These are phyloP conservation scores for Byssochlamys sp. DNA, from an alignment of 2,329 filamentous ascomycete species.

Conservation along the genomic window DNA sequence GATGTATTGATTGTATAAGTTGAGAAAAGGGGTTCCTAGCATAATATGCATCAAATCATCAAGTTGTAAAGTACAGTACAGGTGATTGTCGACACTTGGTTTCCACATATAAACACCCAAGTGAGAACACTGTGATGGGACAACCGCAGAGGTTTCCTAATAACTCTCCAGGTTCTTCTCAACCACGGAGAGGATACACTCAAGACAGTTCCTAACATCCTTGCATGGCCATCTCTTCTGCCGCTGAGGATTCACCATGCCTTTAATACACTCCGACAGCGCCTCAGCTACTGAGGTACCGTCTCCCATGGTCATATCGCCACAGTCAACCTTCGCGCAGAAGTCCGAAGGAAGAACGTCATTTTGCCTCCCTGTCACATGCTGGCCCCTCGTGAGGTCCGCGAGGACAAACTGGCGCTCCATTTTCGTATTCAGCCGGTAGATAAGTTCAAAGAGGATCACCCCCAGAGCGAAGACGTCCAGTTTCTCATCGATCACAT, in stretches of 20 bases:
- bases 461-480: slow-evolving; percentile 56
- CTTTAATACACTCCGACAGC: slow-evolving; percentile 28
- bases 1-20: background rate
- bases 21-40: background rate
- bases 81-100: background rate
- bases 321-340: slow-evolving; percentile 26
- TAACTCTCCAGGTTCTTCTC: slow-evolving; percentile 27
- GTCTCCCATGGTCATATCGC: slow-evolving; percentile 15
- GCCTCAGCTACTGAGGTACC: slow-evolving; percentile 21
- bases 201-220: slow-evolving; percentile 25
- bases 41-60: background rate
- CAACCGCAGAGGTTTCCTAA: background rate
- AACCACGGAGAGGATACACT: slow-evolving; percentile 16
- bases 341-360: slow-evolving; percentile 30
- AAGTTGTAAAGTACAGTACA: background rate
- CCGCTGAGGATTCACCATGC: slow-evolving; percentile 33
- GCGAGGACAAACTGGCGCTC: slow-evolving; percentile 38
- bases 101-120: background rate
- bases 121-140: background rate
- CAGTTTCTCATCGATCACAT: slow-evolving; percentile 41
- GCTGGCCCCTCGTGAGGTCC: slow-evolving; percentile 24
- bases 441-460: slow-evolving; percentile 53
- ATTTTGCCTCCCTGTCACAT: slow-evolving; percentile 1
- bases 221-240: slow-evolving; percentile 28
- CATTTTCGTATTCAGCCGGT: slow-evolving; percentile 43